A percentile compares a stretch with the other conserved stretches of the same genome.
These are phyloP conservation scores for Rhodotorula toruloides DNA, from an alignment of 768 basidiomycete genomes.

Conservation along the genomic window DNA sequence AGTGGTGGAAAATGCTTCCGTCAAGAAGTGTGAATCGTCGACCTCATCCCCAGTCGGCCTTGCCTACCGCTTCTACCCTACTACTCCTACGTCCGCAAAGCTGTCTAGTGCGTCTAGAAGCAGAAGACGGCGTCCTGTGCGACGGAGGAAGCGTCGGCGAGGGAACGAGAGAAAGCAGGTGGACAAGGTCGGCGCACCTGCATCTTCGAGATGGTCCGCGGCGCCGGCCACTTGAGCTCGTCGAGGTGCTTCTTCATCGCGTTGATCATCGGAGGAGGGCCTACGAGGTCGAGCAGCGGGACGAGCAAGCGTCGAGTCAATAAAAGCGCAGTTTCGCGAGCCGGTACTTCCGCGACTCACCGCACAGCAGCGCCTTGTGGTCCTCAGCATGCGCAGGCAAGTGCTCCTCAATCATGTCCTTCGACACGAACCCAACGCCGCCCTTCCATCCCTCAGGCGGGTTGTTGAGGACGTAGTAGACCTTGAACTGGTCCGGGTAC, in stretches of 20 bases:
- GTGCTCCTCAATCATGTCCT: slow-evolving; percentile 78
- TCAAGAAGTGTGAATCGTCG: too few relatives aligned
- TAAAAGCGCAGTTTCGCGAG: not conserved
- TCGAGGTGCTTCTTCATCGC: slow-evolving; percentile 87
- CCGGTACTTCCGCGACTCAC: slow-evolving; percentile 47
- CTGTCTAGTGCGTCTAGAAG: too few relatives aligned
- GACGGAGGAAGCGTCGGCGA: too few relatives aligned
- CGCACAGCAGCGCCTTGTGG: slow-evolving; percentile 83
- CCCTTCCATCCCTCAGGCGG: slow-evolving; percentile 76
- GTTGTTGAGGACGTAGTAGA: slow-evolving; percentile 92
- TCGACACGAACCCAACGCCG: slow-evolving; percentile 86
- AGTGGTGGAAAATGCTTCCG: too few relatives aligned
- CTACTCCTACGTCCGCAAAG: too few relatives aligned
- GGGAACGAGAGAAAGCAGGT: slow-evolving; percentile 8
- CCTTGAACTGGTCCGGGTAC: slow-evolving; percentile 65
- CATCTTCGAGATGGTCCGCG: slow-evolving; percentile 86
- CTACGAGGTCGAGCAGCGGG: slow-evolving; percentile 45
- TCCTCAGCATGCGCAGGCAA: slow-evolving; percentile 53
- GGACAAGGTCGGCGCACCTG: slow-evolving; percentile 56
- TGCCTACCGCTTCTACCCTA: not conserved
- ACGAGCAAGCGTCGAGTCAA: not conserved
- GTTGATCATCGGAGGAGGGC: slow-evolving; percentile 69
- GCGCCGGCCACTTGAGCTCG: slow-evolving; percentile 78
- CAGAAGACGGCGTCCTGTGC: not conserved
- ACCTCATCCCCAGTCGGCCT: too few relatives aligned